These are phyloP conservation scores for Coprinopsis sp. DNA, from an alignment of 768 basidiomycete species.

Conservation along the genomic window DNA sequence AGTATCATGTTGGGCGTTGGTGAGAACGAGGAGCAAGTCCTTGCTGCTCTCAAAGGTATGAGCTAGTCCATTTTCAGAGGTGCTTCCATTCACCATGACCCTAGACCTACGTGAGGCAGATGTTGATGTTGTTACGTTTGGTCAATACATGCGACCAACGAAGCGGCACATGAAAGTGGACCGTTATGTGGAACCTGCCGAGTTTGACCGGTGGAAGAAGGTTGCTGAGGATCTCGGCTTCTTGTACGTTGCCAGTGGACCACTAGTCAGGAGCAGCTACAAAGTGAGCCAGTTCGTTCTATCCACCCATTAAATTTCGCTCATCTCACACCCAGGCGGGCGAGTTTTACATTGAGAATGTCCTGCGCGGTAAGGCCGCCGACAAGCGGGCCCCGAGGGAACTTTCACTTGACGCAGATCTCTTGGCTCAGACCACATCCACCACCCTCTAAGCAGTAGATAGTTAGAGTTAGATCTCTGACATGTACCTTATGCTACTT, in stretches of 20 bases:
- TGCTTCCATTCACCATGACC: neutral
- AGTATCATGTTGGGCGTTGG: conserved; percentile 99
- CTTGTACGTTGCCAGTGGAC: conserved; percentile 95
- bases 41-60: conserved; percentile 76
- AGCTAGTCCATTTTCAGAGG: conserved; percentile 5
- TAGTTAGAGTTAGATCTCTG: too few relatives aligned
- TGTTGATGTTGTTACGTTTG: conserved; percentile 98
- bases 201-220: conserved; percentile 89
- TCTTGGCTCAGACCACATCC: neutral
- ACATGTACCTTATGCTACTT: neutral
- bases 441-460: too few relatives aligned
- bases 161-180: conserved; percentile 99
- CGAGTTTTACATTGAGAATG: conserved; percentile 92
- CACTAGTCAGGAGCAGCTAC: conserved; percentile 93
- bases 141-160: conserved; percentile 99
- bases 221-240: conserved; percentile 93
- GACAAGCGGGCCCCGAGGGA: conserved; percentile 37
- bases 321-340: conserved; percentile 63
- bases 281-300: conserved; percentile 56
- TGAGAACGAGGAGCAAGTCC: conserved; percentile 77
- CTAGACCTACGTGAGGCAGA: conserved; percentile 81
- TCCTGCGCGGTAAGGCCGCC: conserved; percentile 57
- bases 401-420: conserved; percentile 16
- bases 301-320: conserved; percentile 2
- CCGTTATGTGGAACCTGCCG: conserved; percentile 89